Conservation (phyloP, 106 monocot genomes). For the Triglochin maritima region DNA sequence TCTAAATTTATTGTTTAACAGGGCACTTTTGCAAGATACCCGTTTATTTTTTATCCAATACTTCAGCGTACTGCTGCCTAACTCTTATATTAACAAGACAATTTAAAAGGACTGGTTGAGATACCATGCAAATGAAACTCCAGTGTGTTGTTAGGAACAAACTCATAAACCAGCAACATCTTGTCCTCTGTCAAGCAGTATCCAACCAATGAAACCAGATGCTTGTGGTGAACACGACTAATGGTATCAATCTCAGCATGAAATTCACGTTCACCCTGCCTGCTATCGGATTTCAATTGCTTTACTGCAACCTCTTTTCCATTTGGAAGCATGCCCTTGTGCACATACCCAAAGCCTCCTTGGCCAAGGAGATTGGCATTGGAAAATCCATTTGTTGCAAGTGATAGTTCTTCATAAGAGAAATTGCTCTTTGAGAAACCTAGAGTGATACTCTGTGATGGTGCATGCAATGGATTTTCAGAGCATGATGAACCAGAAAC, state of each 20-base stretch:
- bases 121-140: conserved; percentile 22
- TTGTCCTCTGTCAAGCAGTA: conserved; percentile 10
- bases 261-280: conserved; percentile 20
- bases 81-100: no score
- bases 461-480: conserved; percentile 2
- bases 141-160: conserved; percentile 21
- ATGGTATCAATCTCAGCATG: conserved; percentile 22
- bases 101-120: no score
- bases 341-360: conserved; percentile 22
- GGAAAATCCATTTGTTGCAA: conserved; percentile 18
- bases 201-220: conserved; percentile 16
- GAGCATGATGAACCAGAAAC: conserved; percentile 5
- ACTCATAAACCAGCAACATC: conserved; percentile 21
- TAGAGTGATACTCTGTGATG: conserved; percentile 2
- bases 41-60: no score
- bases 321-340: conserved; percentile 13
- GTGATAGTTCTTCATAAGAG: conserved; percentile 8
- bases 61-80: no score
- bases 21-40: no score
- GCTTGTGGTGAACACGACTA: conserved; percentile 21
- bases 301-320: conserved; percentile 21
- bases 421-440: conserved; percentile 9
- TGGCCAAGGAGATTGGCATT: conserved; percentile 19
- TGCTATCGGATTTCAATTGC: conserved; percentile 15
- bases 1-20: no score